phyloP scores from a whole-genome alignment of 148 eudicot species.

The Tetragonia tetragonoides region DNA sequence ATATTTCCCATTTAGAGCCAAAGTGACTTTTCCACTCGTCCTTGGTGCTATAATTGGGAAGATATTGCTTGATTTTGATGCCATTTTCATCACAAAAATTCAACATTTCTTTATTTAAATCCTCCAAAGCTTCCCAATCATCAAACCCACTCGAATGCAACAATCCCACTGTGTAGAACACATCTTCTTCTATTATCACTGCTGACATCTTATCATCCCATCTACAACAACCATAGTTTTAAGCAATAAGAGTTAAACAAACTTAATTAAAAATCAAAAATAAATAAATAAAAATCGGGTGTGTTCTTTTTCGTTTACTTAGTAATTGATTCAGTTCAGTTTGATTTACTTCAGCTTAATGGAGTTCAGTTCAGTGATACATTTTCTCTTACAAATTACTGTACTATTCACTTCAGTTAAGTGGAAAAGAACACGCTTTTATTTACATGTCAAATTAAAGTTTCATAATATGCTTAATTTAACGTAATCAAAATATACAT shows the following conservation, averaged over 20 bases:
- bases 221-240: slow-evolving; percentile 31
- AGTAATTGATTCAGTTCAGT: no score
- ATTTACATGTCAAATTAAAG: no score
- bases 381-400: no score
- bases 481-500: background rate
- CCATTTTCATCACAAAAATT: slow-evolving; percentile 51
- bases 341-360: no score
- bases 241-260: background rate
- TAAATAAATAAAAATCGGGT: no score
- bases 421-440: no score
- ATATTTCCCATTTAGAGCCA: slow-evolving; percentile 63
- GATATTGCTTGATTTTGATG: slow-evolving; percentile 67
- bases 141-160: slow-evolving; percentile 46
- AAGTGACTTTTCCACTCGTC: slow-evolving; percentile 76
- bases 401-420: no score
- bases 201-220: slow-evolving; percentile 90
- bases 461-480: no score
- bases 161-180: slow-evolving; percentile 68
- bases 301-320: no score
- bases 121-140: slow-evolving; percentile 46
- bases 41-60: slow-evolving; percentile 54
- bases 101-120: slow-evolving; percentile 50
- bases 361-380: no score
- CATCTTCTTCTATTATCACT: slow-evolving; percentile 69
- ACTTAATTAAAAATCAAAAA: background rate